Base-by-base conservation (phyloP, 768 basidiomycete genomes). In the Russula emetica region DNA sequence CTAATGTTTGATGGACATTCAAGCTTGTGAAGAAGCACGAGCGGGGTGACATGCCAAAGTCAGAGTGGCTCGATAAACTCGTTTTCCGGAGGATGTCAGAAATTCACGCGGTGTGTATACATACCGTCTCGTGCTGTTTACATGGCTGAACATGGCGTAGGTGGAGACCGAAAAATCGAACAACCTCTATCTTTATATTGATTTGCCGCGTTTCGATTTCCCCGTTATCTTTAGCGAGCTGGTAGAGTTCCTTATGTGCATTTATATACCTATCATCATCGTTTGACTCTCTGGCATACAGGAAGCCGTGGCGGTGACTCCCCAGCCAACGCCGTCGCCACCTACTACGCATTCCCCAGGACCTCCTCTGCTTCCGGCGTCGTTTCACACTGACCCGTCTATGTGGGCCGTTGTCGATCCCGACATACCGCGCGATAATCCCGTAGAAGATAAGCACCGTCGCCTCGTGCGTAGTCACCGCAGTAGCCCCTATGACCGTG, bases 401-500 rank as follows among this genome's bases (percentile, higher is more conserved):
- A 76, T 98, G 2, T 98, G 96, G 93, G 83, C 85, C 26, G 82
- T 97, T 24, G 80, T 91, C 44, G 97, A 99, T 70, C 94, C 96
- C 3, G 97, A 99, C 66, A 83, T 92, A 55, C 83, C 82, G 8
- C 83, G 92, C 30, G 95, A 98, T 69, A 99, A 99, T 71, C 95
- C 95, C 0, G 94, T 98, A 0, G 97, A 99, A 71, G 93, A 95
- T 71, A 99, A 99, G 71, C 94, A 98, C 71, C 84, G 97, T 36
- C 83, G 94, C 2, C 80, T 98, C 3, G 91, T 98, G 64, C 87
- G 97, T 53, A 96, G 94, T 73, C 95, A 98, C 69, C 80, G 97
- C 52, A 94, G 93, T 57, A 94, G 96, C 52, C 93, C 95, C 0
- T 88, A 97, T 57, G 96, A 98, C 71, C 78, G 94, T 58, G 97